These are phyloP conservation scores for Zostera marina DNA, from an alignment of 116 monocot genomes.

Conservation along the genomic window DNA sequence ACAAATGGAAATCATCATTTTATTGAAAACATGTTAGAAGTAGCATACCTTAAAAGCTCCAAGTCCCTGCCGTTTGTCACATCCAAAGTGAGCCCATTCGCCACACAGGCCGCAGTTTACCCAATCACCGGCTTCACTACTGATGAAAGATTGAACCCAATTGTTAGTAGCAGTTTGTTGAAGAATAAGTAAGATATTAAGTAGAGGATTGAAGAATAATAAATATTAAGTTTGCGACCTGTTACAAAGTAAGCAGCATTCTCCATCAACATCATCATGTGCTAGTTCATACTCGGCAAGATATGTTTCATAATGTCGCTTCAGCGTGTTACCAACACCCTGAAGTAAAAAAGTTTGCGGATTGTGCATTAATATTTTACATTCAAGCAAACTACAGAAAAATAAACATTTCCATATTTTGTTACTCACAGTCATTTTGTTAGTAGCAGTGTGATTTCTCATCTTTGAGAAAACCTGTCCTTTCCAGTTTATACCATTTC, in stretches of 20 bases:
- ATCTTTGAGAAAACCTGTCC: conserved; percentile 98
- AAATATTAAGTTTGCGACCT: conserved; percentile 27
- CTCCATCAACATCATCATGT: conserved; percentile 97
- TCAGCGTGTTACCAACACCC: conserved; percentile 97
- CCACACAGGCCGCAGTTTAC: conserved; percentile 94
- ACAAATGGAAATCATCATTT: not conserved
- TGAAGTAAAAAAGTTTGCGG: conserved; percentile 16
- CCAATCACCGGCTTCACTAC: conserved; percentile 97
- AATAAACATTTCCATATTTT: not conserved
- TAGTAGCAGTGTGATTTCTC: conserved; percentile 83
- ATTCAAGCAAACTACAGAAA: not conserved
- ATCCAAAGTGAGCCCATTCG: conserved; percentile 99
- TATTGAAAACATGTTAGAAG: not conserved
- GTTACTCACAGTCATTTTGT: conserved; percentile 77
- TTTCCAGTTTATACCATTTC: conserved; percentile 98
- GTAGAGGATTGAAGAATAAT: not conserved
- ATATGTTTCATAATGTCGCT: conserved; percentile 96
- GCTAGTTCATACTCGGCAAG: conserved; percentile 93
- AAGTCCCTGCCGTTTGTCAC: conserved; percentile 84
- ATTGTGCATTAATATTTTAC: not conserved
- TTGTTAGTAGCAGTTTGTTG: conserved; percentile 1
- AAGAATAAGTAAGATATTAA: not conserved
- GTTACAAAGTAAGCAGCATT: conserved; percentile 86
- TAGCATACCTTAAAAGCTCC: conserved; percentile 83
- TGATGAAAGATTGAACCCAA: conserved; percentile 18